Base-by-base conservation (phyloP, 345 rosid species). In the Syzygium aromaticum region DNA sequence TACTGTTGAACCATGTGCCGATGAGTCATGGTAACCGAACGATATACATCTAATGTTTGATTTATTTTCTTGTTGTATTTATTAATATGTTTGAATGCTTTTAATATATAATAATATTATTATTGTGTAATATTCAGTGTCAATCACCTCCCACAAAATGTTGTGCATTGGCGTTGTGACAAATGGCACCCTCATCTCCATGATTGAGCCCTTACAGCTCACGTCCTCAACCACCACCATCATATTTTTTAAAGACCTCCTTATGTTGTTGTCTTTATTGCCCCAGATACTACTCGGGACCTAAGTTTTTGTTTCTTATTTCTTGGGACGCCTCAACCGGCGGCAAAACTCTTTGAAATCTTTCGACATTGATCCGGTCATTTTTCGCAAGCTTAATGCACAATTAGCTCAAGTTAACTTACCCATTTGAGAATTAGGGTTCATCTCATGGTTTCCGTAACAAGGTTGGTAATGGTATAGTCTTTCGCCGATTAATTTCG, bases 11-110 rank as follows among this genome's bases (percentile, higher is more conserved):
- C 19, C 22, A 1, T 19, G 3, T 5, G 23, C 2, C 21, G 2
- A 14, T 19, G 49, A 73, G 14, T 0, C 3, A 10, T 3, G 5
- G 2, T 0, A 0, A 67, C 2, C 43, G 27, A 38, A 38, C 21
- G 13, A 2, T 3, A 46, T 33, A 33, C 19, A 73, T 33, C 19
- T 73, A 19, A 38, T 10, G 21, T 38, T 21, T 1, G 4, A 19
- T 73, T 73, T 38, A 16, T 38, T 33, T 67, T 30, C 6, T 8
- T 3, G 6, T 67, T 19, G 23, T 64, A 28, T 8, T 64, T 28
- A 64, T 64, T 64, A 33, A 16, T 0, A 6, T 67, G 78, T 30
- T 67, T 23, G 3, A 23, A 17, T 16, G 78, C 10, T 30, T 53
- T 53, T 30, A 19, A 30, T 30, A 30, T 54, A 16, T 67, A 30